Evolutionary conservation across 805 yeast species (phyloP).

Genomic region (Brettanomyces naardenensis): DNA sequence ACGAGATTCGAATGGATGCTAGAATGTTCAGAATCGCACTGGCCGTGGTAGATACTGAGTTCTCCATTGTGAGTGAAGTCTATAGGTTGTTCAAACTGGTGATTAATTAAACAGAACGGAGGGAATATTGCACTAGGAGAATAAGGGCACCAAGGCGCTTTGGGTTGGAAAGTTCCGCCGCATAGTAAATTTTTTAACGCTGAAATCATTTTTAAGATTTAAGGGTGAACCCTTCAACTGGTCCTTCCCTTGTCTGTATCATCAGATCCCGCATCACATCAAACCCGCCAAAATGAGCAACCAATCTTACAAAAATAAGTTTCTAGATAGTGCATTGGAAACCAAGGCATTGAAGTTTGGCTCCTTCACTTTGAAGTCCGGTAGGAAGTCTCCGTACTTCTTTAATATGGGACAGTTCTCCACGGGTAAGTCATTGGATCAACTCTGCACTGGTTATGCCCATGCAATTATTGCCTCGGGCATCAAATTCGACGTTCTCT

Average conservation of each 20-base stretch:
- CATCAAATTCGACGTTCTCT: conserved; percentile 79
- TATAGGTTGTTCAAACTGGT: too few relatives aligned
- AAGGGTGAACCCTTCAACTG: too few relatives aligned
- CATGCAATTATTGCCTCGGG: conserved; percentile 75
- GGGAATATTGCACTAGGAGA: too few relatives aligned
- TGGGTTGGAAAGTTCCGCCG: too few relatives aligned
- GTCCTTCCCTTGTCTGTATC: too few relatives aligned
- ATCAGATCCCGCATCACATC: too few relatives aligned
- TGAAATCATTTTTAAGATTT: too few relatives aligned
- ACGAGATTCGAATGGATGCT: conserved; percentile 2
- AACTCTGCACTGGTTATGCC: conserved; percentile 84
- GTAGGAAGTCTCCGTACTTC: conserved; percentile 92
- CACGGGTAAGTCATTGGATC: conserved; percentile 71
- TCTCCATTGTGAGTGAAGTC: conserved; percentile 3
- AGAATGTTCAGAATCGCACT: conserved; percentile 4
- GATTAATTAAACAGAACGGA: too few relatives aligned
- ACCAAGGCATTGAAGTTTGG: conserved; percentile 84
- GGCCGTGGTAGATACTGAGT: conserved; percentile 2
- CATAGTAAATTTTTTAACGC: too few relatives aligned
- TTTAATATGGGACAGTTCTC: conserved; percentile 89
- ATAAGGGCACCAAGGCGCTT: too few relatives aligned
- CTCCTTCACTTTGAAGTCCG: conserved; percentile 81
- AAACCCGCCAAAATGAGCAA: too few relatives aligned
- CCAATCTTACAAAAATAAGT: conserved; percentile 33
- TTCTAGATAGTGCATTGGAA: conserved; percentile 76